Evolutionary conservation across 2,329 filamentous ascomycete species (phyloP).

Genomic region (Pseudocercospora fijiensis): DNA sequence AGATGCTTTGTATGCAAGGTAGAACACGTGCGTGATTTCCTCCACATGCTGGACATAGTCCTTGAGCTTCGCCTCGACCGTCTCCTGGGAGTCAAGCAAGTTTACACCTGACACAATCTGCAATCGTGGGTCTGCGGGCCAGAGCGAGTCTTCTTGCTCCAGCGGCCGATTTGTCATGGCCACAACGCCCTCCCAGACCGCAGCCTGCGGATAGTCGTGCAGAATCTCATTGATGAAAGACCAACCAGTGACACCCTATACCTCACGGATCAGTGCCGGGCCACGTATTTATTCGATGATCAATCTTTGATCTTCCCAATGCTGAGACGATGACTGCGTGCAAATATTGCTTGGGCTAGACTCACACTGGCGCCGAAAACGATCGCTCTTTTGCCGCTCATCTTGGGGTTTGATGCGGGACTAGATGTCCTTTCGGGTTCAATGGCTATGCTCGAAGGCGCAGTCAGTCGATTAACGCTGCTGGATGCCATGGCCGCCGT

Average conservation of each 20-base stretch:
- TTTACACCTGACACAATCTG: constrained; percentile 47
- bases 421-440: background rate
- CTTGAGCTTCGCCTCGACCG: constrained; percentile 40
- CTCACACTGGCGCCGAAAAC: constrained; percentile 40
- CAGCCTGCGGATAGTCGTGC: constrained; percentile 46
- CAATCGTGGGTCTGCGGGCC: constrained; percentile 45
- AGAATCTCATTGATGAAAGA: constrained; percentile 51
- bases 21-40: constrained; percentile 48
- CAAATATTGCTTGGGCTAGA: background rate
- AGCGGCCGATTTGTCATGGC: constrained; percentile 51
- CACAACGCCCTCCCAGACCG: constrained; percentile 47
- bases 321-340: background rate
- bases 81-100: constrained; percentile 43
- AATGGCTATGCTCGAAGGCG: background rate
- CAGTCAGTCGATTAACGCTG: background rate
- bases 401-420: background rate
- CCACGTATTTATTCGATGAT: background rate
- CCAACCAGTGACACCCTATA: constrained; percentile 50
- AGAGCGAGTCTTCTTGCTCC: constrained; percentile 38
- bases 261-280: background rate
- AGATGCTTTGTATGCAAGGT: constrained; percentile 46
- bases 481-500: background rate
- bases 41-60: constrained; percentile 39
- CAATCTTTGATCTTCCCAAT: background rate
- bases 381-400: constrained; percentile 23